Percentiles rank a stretch among this genome's conserved stretches.
Evolutionary conservation across 139 green algal species (phyloP).

Genomic region (Bryopsis sp.): DNA sequence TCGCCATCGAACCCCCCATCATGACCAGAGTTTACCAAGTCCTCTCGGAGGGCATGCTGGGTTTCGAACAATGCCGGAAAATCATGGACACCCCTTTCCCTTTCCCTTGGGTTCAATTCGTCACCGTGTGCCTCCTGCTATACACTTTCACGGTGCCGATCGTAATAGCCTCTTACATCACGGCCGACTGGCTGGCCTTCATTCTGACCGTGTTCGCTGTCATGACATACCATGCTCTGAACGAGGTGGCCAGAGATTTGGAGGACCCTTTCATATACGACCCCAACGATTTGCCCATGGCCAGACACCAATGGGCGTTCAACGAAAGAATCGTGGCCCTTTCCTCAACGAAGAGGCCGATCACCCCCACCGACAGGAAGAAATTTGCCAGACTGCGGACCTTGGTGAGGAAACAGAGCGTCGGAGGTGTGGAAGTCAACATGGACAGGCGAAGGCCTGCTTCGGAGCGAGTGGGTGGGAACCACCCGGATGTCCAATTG

Average conservation of each 20-base stretch:
- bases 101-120: slow-evolving; percentile 32
- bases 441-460: too few species aligned
- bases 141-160: slow-evolving; percentile 28
- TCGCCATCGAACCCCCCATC: slow-evolving; percentile 28
- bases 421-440: too few species aligned
- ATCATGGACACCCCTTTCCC: slow-evolving; percentile 37
- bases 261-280: slow-evolving; percentile 45
- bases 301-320: neutral
- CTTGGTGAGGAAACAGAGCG: too few species aligned
- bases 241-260: slow-evolving; percentile 46
- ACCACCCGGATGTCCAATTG: too few species aligned
- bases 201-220: slow-evolving; percentile 24
- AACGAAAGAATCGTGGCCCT: neutral
- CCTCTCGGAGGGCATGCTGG: slow-evolving; percentile 33
- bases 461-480: too few species aligned
- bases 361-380: neutral
- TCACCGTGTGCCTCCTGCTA: slow-evolving; percentile 22
- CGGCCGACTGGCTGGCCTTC: slow-evolving; percentile 14
- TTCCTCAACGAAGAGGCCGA: neutral
- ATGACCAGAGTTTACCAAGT: slow-evolving; percentile 29
- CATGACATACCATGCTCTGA: slow-evolving; percentile 32
- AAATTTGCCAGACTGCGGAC: neutral
- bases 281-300: slow-evolving; percentile 28
- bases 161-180: slow-evolving; percentile 25
- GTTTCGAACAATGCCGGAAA: slow-evolving; percentile 33